A percentile compares a stretch with the other conserved stretches of the same genome.
These are phyloP conservation scores for Tetrapisispora iriomotensis DNA, from an alignment of 805 yeast species.

Conservation along the genomic window DNA sequence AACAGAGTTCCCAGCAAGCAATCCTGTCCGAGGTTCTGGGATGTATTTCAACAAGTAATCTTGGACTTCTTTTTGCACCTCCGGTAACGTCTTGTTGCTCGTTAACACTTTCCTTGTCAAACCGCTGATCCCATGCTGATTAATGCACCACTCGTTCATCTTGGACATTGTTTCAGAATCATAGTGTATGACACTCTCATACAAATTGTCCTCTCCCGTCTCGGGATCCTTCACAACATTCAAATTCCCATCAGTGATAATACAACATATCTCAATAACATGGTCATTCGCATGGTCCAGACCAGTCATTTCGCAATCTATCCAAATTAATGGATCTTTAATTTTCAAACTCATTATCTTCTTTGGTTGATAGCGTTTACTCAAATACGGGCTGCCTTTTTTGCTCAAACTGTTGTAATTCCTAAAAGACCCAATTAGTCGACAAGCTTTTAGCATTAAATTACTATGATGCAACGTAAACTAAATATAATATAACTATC, in stretches of 20 bases:
- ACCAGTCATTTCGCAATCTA: constrained; percentile 99
- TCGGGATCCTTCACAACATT: constrained; percentile 44
- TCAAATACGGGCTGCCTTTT: neutral
- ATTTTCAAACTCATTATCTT: constrained; percentile 9
- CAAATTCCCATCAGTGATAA: constrained; percentile 77
- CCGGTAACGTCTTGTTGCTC: constrained; percentile 40
- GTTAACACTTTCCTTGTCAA: constrained; percentile 59
- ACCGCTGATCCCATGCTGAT: constrained; percentile 74
- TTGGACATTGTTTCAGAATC: constrained; percentile 48
- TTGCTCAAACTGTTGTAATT: no score
- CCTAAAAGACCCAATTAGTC: no score
- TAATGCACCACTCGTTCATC: constrained; percentile 85
- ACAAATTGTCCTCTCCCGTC: constrained; percentile 42
- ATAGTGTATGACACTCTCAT: constrained; percentile 71
- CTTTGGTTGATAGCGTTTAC: neutral
- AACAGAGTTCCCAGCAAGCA: constrained; percentile 84
- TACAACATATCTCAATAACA: constrained; percentile 85
- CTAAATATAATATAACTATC: no score
- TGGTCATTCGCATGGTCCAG: constrained; percentile 68
- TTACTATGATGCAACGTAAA: no score
- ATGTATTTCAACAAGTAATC: constrained; percentile 50
- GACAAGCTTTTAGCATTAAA: no score
- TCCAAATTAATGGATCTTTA: constrained; percentile 65
- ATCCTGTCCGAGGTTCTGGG: constrained; percentile 44
- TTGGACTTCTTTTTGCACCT: constrained; percentile 59